phyloP scores from a whole-genome alignment of 352 stramenopile species.

The Pythium chondricola region DNA sequence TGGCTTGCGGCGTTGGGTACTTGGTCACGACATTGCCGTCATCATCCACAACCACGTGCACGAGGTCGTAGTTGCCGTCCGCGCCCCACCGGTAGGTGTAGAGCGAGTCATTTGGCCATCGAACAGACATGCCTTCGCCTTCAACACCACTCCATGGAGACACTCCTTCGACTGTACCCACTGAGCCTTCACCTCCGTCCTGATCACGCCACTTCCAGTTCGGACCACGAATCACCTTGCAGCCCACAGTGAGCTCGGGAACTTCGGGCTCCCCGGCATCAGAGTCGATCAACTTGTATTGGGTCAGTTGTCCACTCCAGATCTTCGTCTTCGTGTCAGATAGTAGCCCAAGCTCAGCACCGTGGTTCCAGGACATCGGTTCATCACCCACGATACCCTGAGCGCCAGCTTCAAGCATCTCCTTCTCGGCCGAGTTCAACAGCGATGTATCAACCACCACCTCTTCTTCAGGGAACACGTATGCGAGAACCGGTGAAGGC shows the following conservation, averaged over 20 bases:
- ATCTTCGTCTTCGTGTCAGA: slow-evolving; percentile 58
- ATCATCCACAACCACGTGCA: slow-evolving; percentile 81
- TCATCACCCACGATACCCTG: slow-evolving; percentile 68
- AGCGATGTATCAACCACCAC: slow-evolving; percentile 53
- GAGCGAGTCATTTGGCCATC: slow-evolving; percentile 83
- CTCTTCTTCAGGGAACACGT: slow-evolving; percentile 49
- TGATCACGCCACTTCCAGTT: slow-evolving; percentile 89
- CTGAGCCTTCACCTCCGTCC: slow-evolving; percentile 79
- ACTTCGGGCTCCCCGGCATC: slow-evolving; percentile 35
- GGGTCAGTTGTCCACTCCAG: slow-evolving; percentile 73
- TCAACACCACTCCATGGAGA: slow-evolving; percentile 86
- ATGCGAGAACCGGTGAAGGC: slow-evolving; percentile 1
- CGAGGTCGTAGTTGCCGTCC: slow-evolving; percentile 82
- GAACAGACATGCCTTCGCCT: slow-evolving; percentile 85
- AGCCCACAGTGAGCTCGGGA: slow-evolving; percentile 69
- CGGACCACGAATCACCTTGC: slow-evolving; percentile 84
- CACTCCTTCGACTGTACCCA: slow-evolving; percentile 78
- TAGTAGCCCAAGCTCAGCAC: slow-evolving; percentile 69
- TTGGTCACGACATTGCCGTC: slow-evolving; percentile 65
- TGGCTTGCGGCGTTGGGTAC: slow-evolving; percentile 63
- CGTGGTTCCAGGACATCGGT: slow-evolving; percentile 46
- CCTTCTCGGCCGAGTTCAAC: slow-evolving; percentile 43
- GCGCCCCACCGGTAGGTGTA: slow-evolving; percentile 88
- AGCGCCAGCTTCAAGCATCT: slow-evolving; percentile 53
- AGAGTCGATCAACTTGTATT: slow-evolving; percentile 51